Evolutionary conservation across 2,329 filamentous ascomycete genomes (phyloP), one percentile per base, ranked within the genome.

Genomic region (Hymenotorrendiella dingleyae): DNA sequence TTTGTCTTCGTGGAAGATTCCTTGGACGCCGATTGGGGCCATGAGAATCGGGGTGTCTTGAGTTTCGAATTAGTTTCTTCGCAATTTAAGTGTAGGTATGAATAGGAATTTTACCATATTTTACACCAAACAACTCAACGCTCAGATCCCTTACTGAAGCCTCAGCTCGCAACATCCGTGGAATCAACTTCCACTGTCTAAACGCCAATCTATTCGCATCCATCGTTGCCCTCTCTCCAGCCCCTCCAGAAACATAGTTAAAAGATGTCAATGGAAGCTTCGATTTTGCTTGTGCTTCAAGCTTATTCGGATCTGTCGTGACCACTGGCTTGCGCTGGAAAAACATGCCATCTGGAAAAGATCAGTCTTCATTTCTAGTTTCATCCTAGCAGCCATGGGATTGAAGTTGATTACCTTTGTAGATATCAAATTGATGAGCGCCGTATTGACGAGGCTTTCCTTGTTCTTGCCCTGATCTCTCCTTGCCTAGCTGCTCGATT

Each of bases 11-110:
- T 89, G 82, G 56, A 84, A 80, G 23, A 85, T 78, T 2, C 67
- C 67, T 54, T 87, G 82, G 0, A 86, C 80, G 0, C 84, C 84
- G 2, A 88, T 70, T 0, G 84, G 84, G 1, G 82, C 82, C 56
- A 83, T 73, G 2, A 85, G 57, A 1, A 84, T 51, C 0, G 80
- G 80, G 22, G 36, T 48, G 12, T 49, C 50, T 54, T 14, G 6
- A 24, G 19, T 2, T 3, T 19, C 10, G n/a, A 42, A 24, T 36
- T 7, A 32, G 34, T 16, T 11, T n/a, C 12, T 42, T 20, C 11
- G 8, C 23, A 2, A 14, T 4, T 19, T 2, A 19, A 6, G 12
- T 4, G 16, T 14, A 6, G 3, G 6, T 20, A 16, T 11, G 7
- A 16, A 1, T 20, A 4, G 5, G 7, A n/a, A 4, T n/a, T n/a